Conservation (phyloP, 108 stramenopile genomes). For the Mediolabrus comicus region DNA sequence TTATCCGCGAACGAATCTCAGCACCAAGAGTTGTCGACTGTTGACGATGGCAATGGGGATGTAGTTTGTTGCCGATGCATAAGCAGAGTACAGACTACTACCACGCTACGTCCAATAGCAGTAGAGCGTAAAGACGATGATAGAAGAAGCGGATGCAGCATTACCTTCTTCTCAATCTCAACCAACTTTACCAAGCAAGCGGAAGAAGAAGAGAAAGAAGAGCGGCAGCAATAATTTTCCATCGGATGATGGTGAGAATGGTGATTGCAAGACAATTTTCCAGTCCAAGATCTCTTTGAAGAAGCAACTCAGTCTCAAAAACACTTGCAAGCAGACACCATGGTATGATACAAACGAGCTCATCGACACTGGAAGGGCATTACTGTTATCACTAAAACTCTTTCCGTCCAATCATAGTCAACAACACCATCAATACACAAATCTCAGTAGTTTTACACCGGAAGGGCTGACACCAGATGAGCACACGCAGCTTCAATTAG, state of each 20-base stretch:
- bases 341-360: slow-evolving; percentile 46
- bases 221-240: slow-evolving; percentile 68
- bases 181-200: background rate
- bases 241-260: background rate
- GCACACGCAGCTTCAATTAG: slow-evolving; percentile 30
- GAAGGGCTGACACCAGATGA: slow-evolving; percentile 17
- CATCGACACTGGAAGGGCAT: slow-evolving; percentile 16
- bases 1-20: no score
- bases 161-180: background rate
- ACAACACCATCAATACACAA: background rate
- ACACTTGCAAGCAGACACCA: slow-evolving; percentile 24
- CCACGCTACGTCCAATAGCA: no score
- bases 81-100: no score
- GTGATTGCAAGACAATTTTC: background rate
- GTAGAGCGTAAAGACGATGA: no score
- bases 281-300: slow-evolving; percentile 30
- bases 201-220: slow-evolving; percentile 29
- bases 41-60: no score
- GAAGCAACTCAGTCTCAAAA: slow-evolving; percentile 26
- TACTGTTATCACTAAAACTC: slow-evolving; percentile 26
- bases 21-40: no score
- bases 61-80: no score
- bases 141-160: background rate
- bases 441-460: background rate
- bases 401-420: slow-evolving; percentile 20